Base-by-base conservation (phyloP, 768 basidiomycete genomes). In the Phanerochaete sordida region DNA sequence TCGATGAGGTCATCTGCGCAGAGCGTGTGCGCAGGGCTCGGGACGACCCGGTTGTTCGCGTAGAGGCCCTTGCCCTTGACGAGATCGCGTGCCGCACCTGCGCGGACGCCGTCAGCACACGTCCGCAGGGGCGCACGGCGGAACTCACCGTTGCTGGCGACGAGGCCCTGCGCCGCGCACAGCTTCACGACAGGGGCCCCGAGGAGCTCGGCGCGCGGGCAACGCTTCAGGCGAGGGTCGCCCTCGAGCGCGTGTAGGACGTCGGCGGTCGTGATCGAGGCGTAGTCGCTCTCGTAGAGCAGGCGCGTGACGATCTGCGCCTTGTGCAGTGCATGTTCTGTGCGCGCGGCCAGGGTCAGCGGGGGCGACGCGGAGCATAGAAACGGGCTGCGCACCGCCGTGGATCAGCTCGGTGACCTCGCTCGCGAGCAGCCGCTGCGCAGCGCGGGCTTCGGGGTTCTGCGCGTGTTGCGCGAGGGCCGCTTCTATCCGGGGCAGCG, bases 31-130 rank as follows among this genome's bases (percentile, higher is more conserved):
- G 77, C 74, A 21, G 76, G 61, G 61, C 87, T 84, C n/a, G 71
- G 72, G 28, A 92, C 76, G 7, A 80, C 77, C 4, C 66, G 57
- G 54, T 86, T 85, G 70, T 96, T 95, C 37, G 91, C 65, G 69
- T 90, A 90, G 15, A 94, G 73, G 9, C 91, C 92, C 26, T 85
- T 84, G 1, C 83, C 79, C 48, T 79, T 70, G 28, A 90, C 77
- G 19, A 93, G 78, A 33, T 54, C 53, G 9, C 81, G 78, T 43
- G 80, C 79, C 0, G 90, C 88, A 47, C 84, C 86, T 59, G 84
- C 91, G 24, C n/a, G 27, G 33, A 35, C 70, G 33, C 68, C 30
- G 57, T 56, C 5, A 37, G 28, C 5, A 31, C 37, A 19, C 37
- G 8, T 33, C 9, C 8, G 9, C 39, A 12, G 30, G 47, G 35